phyloP scores from a whole-genome alignment of 2,329 filamentous ascomycete species.

The Sarocladium oryzae region DNA sequence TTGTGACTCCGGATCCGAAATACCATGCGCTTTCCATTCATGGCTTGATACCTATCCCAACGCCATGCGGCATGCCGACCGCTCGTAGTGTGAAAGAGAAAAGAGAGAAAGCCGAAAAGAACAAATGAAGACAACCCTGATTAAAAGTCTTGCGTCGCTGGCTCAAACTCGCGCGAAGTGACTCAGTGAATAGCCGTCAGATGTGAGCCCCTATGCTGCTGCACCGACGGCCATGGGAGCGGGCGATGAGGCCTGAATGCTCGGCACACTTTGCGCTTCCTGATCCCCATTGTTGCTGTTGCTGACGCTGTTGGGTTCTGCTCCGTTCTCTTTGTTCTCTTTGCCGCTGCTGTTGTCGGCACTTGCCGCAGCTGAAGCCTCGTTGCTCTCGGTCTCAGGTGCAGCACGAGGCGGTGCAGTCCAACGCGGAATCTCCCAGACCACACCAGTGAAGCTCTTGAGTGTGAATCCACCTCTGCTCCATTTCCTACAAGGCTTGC shows the following conservation, averaged over 20 bases:
- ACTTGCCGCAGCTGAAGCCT: slow-evolving; percentile 37
- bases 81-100: background rate
- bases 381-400: slow-evolving; percentile 25
- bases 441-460: slow-evolving; percentile 86
- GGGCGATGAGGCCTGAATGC: slow-evolving; percentile 46
- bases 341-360: slow-evolving; percentile 52
- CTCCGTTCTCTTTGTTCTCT: slow-evolving; percentile 56
- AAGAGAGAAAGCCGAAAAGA: background rate
- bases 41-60: background rate
- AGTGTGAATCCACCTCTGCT: slow-evolving; percentile 72
- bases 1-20: slow-evolving; percentile 1
- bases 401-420: slow-evolving; percentile 59
- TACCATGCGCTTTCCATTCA: slow-evolving; percentile 5
- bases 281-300: slow-evolving; percentile 41
- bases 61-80: background rate
- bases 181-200: slow-evolving; percentile 1
- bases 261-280: slow-evolving; percentile 47
- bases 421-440: slow-evolving; percentile 81
- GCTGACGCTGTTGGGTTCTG: slow-evolving; percentile 36
- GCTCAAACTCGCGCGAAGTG: background rate
- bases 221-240: slow-evolving; percentile 41
- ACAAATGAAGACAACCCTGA: background rate
- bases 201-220: slow-evolving; percentile 27
- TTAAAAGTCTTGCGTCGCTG: background rate
- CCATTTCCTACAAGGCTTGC: slow-evolving; percentile 91